Base-by-base conservation (phyloP, 257 asterid genomes). In the Avicennia marina region DNA sequence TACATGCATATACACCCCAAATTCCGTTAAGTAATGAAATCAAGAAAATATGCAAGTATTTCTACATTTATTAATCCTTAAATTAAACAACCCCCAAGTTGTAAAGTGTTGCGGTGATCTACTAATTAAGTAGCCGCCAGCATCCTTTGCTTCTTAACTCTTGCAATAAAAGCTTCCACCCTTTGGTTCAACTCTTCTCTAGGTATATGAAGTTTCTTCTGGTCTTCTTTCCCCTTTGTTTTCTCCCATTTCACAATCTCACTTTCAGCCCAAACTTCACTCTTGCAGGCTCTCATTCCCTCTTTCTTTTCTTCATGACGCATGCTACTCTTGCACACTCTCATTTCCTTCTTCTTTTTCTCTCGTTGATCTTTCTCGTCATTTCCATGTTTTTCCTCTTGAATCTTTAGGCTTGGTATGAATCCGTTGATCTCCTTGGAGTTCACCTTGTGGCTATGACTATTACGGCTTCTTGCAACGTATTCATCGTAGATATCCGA, bases 101-200 rank as follows among this genome's bases (percentile, higher is more conserved):
- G 8, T 53, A 7, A 7, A 8, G 7, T 5, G 18, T 53, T 41
- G 19, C n/a, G 2, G 2, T 53, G 19, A 41, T 66, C 70, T 11
- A 61, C 50, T 29, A 53, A 32, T 48, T 53, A n/a, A n/a, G n/a
- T 48, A n/a, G 78, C 74, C 71, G 74, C 84, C 47, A 74, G 66
- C 66, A 65, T 32, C 70, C 84, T 78, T 71, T 70, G 78, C 58
- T 64, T 78, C 68, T 74, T 78, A 61, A 78, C 76, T 22, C 74
- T 78, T 52, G 78, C 81, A 61, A 78, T 78, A 32, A 78, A 78
- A 62, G 67, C 84, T 64, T 78, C 84, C 11, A 74, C 81, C 27
- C 84, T 74, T 67, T 68, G 56, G 64, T 78, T 74, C 69, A 78
- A 45, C 46, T 70, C 80, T 22, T 75, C 80, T 13, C 12, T 51